Evolutionary conservation across 371 early-diverging fungal species (phyloP), one percentile per base, ranked within the genome.

Genomic region (Conidiobolus incongruus): DNA sequence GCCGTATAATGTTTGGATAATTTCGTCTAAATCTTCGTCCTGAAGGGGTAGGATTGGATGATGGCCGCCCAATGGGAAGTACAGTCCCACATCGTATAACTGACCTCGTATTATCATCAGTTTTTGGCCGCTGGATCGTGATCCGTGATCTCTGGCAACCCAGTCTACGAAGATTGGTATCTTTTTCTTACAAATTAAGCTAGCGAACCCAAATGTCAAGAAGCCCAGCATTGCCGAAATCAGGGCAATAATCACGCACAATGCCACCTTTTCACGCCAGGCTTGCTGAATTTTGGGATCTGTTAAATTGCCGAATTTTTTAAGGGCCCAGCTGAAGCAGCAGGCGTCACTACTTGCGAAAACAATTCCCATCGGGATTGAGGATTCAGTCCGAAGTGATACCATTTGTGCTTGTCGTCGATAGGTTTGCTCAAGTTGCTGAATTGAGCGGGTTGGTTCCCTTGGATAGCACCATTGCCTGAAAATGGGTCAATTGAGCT

Each of bases 211-310:
- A 54, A 75, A 63, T 1, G 68, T 65, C 8, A 75, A 46, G 35
- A 70, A 70, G 6, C 71, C 70, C 13, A 75, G 60, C 28, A 59
- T 49, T 10, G 52, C 44, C 46, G 68, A 67, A 32, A 70, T 58
- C 7, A 47, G 30, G 5, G 61, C 31, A 29, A 82, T 68, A 46
- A 81, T 63, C 20, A 75, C 56, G 39, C 77, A 70, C 0, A 89
- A 53, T 0, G 84, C 77, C 1, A 79, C 65, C 49, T 86, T 89
- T 55, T 87, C 85, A 24, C 85, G 59, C 85, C 87, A 87, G 15
- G 75, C 77, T 57, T 65, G 65, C 29, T 63, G 61, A 30, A 65
- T 50, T 43, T 68, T 64, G 16, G 53, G 52, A 13, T 61, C 51
- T 47, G 60, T 59, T 57, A 70, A 59, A 24, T 51, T 53, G 21